Evolutionary conservation across 495 filamentous ascomycete genomes (phyloP).

Genomic region (Xeromyces bisporus): DNA sequence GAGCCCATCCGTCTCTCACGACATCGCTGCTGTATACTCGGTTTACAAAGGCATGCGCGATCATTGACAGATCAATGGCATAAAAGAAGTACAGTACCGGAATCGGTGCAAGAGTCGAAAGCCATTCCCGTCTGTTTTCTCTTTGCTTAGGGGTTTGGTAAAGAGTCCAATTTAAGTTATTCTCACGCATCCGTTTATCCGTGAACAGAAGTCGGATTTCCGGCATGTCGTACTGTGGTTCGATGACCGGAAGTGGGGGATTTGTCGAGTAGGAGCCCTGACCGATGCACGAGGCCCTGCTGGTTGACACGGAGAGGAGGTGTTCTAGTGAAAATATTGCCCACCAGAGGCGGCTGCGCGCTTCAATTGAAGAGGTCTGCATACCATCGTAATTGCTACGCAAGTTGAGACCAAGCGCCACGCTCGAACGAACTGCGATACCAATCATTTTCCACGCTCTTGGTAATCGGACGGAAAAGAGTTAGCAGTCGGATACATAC

Average conservation of each 20-base stretch:
- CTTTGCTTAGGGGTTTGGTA: conserved; percentile 11
- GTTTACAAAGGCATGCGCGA: conserved; percentile 34
- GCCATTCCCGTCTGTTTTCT: conserved; percentile 8
- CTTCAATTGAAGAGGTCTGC: conserved; percentile 36
- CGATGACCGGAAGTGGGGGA: conserved; percentile 35
- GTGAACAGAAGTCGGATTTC: conserved; percentile 10
- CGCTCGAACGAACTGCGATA: conserved; percentile 39
- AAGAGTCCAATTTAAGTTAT: conserved; percentile 16
- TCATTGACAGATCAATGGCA: conserved; percentile 27
- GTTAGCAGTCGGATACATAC: too few relatives aligned
- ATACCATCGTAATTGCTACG: conserved; percentile 33
- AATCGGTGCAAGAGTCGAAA: conserved; percentile 12
- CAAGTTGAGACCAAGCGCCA: conserved; percentile 43
- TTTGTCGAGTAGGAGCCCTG: conserved; percentile 36
- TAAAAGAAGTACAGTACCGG: conserved; percentile 30
- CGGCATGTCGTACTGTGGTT: conserved; percentile 22
- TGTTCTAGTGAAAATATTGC: conserved; percentile 42
- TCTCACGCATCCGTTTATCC: conserved; percentile 7
- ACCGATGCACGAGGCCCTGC: conserved; percentile 38
- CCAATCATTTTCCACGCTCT: conserved; percentile 45
- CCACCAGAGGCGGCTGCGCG: conserved; percentile 46
- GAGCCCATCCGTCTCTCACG: conserved; percentile 28
- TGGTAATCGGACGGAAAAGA: background rate
- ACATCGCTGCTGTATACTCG: conserved; percentile 40
- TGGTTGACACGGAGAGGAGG: conserved; percentile 39